Evolutionary conservation across 345 rosid species (phyloP).

Genomic region (Ceriops decandra): DNA sequence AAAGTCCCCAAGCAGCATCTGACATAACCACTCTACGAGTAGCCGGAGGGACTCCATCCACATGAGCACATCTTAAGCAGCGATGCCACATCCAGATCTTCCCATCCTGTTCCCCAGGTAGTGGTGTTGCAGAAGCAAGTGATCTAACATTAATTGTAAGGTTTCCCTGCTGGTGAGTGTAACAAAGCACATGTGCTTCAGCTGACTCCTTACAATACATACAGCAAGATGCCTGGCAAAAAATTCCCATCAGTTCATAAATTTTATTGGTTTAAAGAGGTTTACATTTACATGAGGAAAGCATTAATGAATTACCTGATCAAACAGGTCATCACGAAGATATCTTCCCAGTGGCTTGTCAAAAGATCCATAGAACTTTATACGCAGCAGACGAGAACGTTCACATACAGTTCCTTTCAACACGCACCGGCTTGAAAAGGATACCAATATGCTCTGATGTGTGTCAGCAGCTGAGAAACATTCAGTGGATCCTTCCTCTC

Average conservation of each 20-base stretch:
- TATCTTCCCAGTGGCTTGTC: slow-evolving; percentile 97
- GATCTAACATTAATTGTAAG: slow-evolving; percentile 83
- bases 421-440: slow-evolving; percentile 84
- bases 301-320: slow-evolving; percentile 50
- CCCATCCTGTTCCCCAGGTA: slow-evolving; percentile 91
- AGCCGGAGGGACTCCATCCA: slow-evolving; percentile 92
- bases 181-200: slow-evolving; percentile 85
- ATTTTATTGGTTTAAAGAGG: too few relatives aligned
- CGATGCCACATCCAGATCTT: slow-evolving; percentile 99
- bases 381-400: slow-evolving; percentile 81
- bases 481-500: slow-evolving; percentile 56
- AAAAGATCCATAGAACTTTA: slow-evolving; percentile 89
- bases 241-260: neutral
- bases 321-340: slow-evolving; percentile 74
- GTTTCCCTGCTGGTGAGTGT: slow-evolving; percentile 97
- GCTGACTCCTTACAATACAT: slow-evolving; percentile 73
- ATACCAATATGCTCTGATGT: slow-evolving; percentile 85
- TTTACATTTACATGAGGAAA: neutral
- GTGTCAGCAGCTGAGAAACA: slow-evolving; percentile 76
- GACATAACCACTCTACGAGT: slow-evolving; percentile 96
- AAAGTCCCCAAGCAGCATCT: slow-evolving; percentile 99
- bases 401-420: slow-evolving; percentile 84
- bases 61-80: slow-evolving; percentile 80
- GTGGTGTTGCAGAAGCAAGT: slow-evolving; percentile 57
- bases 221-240: slow-evolving; percentile 54